A percentile compares a stretch with the other conserved stretches of the same genome.
Conservation (phyloP, 108 stramenopile species). For the Pseudonitzschia pungens region DNA sequence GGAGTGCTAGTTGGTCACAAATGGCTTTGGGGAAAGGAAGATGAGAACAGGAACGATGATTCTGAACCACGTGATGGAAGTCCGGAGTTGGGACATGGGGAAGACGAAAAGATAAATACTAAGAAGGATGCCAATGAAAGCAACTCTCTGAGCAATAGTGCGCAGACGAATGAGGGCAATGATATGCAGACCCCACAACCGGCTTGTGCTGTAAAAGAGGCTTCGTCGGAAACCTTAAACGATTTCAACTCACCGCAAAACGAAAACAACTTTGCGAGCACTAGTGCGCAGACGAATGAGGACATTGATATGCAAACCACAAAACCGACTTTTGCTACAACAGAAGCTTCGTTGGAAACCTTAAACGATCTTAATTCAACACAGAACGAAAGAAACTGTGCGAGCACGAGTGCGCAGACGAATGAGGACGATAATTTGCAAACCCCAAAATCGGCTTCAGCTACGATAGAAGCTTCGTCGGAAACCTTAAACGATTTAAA, state of each 20-base stretch:
- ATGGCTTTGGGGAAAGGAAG: slow-evolving; percentile 33
- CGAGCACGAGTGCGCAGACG: neutral
- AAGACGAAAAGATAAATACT: neutral
- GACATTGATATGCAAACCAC: neutral
- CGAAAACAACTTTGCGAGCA: too few species aligned
- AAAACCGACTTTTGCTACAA: neutral
- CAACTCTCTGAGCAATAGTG: too few species aligned
- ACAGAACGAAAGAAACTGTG: neutral
- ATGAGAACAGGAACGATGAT: neutral
- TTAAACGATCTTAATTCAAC: too few species aligned
- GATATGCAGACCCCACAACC: neutral
- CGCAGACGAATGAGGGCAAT: neutral
- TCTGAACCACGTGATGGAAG: neutral
- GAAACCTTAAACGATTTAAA: neutral
- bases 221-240: neutral
- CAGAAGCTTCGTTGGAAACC: neutral
- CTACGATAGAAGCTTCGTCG: neutral
- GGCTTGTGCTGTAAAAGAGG: neutral
- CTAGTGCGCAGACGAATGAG: neutral
- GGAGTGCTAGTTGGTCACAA: slow-evolving; percentile 21
- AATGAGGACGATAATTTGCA: neutral
- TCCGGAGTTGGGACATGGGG: neutral
- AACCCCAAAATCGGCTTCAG: neutral
- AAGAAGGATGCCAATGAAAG: neutral
- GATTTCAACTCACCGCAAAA: too few species aligned